Evolutionary conservation across 305 asterid genomes (phyloP).

Genomic region (Fraxinus paxiana): DNA sequence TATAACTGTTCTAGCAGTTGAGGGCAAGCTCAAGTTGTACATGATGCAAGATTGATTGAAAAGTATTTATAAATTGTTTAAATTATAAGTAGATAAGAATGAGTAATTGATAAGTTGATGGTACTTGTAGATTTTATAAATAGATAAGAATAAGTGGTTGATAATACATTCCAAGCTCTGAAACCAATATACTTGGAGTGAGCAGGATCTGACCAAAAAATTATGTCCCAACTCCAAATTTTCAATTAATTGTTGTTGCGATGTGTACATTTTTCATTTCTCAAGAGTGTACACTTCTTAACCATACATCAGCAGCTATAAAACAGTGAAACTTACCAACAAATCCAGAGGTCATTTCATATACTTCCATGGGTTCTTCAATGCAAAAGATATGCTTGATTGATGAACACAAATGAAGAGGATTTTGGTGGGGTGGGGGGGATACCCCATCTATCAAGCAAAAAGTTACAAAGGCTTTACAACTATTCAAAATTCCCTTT

Average conservation of each 20-base stretch:
- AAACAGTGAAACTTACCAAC: not conserved
- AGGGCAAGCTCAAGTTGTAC: no score
- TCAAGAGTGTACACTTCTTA: not conserved
- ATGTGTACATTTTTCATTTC: not conserved
- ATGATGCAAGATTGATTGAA: no score
- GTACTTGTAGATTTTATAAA: no score
- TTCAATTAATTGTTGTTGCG: not conserved
- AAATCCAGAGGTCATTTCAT: not conserved
- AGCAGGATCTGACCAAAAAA: not conserved
- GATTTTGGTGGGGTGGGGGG: not conserved
- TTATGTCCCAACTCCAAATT: not conserved
- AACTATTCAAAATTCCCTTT: conserved; percentile 46
- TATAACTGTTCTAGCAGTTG: no score
- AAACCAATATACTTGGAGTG: not conserved
- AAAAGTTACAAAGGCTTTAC: conserved; percentile 29
- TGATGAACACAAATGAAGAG: conserved; percentile 19
- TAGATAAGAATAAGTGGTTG: no score
- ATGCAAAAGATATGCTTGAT: conserved; percentile 24
- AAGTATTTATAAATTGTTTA: no score
- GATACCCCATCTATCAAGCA: not conserved
- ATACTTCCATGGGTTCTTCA: conserved; percentile 16
- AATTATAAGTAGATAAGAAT: no score
- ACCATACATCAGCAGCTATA: not conserved
- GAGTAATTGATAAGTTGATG: no score
- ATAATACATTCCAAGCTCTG: not conserved